A percentile compares a stretch with the other conserved stretches of the same genome.
These are phyloP conservation scores for Neofusicoccum sp. DNA, from an alignment of 2,329 filamentous ascomycete species.

Conservation along the genomic window DNA sequence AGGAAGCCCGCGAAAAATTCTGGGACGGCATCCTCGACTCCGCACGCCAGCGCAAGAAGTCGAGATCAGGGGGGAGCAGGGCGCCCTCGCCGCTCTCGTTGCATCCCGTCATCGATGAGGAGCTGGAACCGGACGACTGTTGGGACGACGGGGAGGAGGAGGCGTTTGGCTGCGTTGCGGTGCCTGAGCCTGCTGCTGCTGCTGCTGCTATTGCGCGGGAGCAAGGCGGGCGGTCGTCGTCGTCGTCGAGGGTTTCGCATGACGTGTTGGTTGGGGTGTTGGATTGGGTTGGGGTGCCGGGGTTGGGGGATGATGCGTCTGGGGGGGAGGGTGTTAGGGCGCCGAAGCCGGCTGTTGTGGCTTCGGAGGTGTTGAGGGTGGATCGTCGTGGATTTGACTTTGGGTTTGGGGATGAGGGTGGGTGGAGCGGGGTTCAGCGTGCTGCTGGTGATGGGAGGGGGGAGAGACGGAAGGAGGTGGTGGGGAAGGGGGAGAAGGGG, in stretches of 20 bases:
- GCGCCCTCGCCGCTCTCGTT: slow-evolving; percentile 26
- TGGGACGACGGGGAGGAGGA: not conserved
- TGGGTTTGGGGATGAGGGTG: slow-evolving; percentile 3
- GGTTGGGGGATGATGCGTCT: not conserved
- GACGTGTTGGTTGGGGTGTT: slow-evolving; percentile 19
- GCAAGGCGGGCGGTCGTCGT: not conserved
- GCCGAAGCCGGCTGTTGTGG: not conserved
- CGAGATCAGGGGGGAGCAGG: not conserved
- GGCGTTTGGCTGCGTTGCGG: not conserved
- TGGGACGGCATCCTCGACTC: slow-evolving; percentile 33
- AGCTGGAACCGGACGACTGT: not conserved
- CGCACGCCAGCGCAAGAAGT: slow-evolving; percentile 29
- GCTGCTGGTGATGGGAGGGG: not conserved
- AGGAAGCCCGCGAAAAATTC: slow-evolving; percentile 28
- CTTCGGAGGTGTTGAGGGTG: not conserved
- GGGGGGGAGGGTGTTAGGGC: not conserved
- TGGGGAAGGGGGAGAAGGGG: not conserved
- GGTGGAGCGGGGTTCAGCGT: not conserved
- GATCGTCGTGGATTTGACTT: slow-evolving; percentile 17
- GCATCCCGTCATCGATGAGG: slow-evolving; percentile 21
- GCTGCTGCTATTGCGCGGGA: too few relatives aligned
- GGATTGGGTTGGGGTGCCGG: slow-evolving; percentile 18
- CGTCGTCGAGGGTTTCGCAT: not conserved
- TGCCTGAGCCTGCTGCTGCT: not conserved
- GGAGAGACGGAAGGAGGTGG: not conserved